phyloP scores from a whole-genome alignment of 441 rosid genomes.

The Populus hybrid region DNA sequence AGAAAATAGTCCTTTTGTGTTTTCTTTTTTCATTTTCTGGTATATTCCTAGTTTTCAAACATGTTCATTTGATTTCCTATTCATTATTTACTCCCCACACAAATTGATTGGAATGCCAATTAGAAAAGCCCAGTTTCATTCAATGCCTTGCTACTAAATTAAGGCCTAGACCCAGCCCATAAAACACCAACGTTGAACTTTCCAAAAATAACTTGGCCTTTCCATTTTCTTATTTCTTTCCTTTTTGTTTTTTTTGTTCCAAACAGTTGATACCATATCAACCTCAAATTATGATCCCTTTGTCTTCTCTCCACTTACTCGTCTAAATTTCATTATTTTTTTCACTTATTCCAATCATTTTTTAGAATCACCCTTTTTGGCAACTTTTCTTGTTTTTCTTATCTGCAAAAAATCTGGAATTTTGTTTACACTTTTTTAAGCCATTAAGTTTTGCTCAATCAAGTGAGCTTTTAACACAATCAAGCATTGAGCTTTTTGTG shows the following conservation, averaged over 20 bases:
- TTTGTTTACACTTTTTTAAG: neutral
- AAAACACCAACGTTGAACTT: neutral
- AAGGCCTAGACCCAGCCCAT: neutral
- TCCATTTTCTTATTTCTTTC: neutral
- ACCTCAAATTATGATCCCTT: conserved; percentile 8
- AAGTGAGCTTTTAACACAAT: neutral
- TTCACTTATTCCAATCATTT: neutral
- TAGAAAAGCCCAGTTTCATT: neutral
- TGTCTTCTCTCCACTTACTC: conserved; percentile 3
- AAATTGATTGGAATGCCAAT: neutral
- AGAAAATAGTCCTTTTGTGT: too few species aligned
- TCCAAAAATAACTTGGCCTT: neutral
- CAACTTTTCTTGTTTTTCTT: neutral
- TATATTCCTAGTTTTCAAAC: too few species aligned
- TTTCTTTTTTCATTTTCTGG: too few species aligned
- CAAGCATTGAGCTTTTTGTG: neutral
- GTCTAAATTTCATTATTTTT: neutral
- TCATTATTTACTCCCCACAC: neutral
- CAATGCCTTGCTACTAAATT: neutral
- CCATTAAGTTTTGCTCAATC: neutral
- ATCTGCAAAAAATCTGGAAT: neutral
- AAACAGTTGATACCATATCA: neutral
- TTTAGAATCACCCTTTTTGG: neutral
- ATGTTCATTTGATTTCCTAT: too few species aligned
- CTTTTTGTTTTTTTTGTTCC: neutral